Base-by-base conservation (phyloP, 1,284 basidiomycete genomes). In the Ceratobasidium papillatum region DNA sequence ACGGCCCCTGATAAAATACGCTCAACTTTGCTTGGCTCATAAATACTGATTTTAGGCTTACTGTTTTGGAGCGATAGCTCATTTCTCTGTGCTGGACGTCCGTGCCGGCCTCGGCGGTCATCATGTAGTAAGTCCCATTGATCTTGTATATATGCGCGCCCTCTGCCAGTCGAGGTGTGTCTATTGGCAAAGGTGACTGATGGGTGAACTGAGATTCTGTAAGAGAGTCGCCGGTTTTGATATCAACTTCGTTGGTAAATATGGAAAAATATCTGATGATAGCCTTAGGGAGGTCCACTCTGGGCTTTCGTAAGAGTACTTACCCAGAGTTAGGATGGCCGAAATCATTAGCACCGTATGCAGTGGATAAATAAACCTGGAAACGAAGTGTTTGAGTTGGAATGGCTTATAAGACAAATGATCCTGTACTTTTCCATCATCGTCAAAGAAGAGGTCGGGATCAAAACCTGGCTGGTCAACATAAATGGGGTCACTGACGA, bases 231-330 rank as follows among this genome's bases (percentile, higher is more conserved):
- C 76, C 76, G 19, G 76, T 77, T 32, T 74, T 52, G 58, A 75
- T 65, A 49, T 77, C 76, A 32, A 77, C 76, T 62, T 77, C 75
- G 1, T 63, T 75, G n/a, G 71, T 76, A 45, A 73, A 77, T 25
- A 77, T 76, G 5, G 75, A 73, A 32, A 77, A 74, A 56, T 76
- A 76, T 30, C 65, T 69, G 17, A 43, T 9, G 17, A 41, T 8
- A 32, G 4, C 9, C n/a, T 38, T 7, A 52, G 25, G 47, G 22
- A 32, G 38, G 22, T 11, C 14, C 1, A 22, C 3, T 17, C 4
- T 22, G n/a, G 14, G 17, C 19, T 56, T 32, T 19, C 38, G 22
- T 38, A n/a, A 34, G 12, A 25, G 27, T n/a, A 30, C 38, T 30
- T 43, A 56, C 65, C 75, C 75, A 49, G 72, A 76, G 41, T 76